Percentiles rank a stretch among this genome's conserved stretches.
Conservation (phyloP, 306 rosid species). For the Erythrophleum fordii region DNA sequence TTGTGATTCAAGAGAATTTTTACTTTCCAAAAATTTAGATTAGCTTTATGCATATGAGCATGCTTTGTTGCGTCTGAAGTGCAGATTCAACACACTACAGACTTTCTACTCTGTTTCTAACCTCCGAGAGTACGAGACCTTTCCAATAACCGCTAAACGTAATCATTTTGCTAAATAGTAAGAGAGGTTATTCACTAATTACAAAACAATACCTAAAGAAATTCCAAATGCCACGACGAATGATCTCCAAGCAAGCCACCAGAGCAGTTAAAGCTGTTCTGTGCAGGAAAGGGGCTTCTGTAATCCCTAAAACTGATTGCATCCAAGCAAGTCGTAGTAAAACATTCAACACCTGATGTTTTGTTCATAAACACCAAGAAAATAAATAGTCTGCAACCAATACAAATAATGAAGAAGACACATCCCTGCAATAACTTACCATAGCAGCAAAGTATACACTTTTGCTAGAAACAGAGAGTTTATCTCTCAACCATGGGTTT, state of each 20-base stretch:
- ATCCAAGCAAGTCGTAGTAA: slow-evolving; percentile 73
- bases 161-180: background rate
- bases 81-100: background rate
- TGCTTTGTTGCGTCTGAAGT: background rate
- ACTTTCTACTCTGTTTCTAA: background rate
- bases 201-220: slow-evolving; percentile 65
- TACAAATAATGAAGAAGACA: background rate
- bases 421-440: slow-evolving; percentile 42
- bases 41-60: background rate
- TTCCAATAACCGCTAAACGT: background rate
- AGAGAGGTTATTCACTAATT: background rate
- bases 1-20: background rate
- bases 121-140: background rate
- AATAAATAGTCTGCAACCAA: background rate
- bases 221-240: slow-evolving; percentile 91
- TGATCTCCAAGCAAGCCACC: slow-evolving; percentile 74
- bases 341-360: slow-evolving; percentile 69
- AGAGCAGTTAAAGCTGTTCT: slow-evolving; percentile 62
- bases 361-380: slow-evolving; percentile 14
- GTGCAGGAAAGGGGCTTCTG: slow-evolving; percentile 62
- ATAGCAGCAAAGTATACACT: slow-evolving; percentile 69
- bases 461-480: slow-evolving; percentile 55
- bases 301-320: slow-evolving; percentile 70
- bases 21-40: background rate
- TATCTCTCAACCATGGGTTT: slow-evolving; percentile 79